phyloP scores from a whole-genome alignment of 2,329 filamentous ascomycete genomes.

The Sporothrix schenckii region DNA sequence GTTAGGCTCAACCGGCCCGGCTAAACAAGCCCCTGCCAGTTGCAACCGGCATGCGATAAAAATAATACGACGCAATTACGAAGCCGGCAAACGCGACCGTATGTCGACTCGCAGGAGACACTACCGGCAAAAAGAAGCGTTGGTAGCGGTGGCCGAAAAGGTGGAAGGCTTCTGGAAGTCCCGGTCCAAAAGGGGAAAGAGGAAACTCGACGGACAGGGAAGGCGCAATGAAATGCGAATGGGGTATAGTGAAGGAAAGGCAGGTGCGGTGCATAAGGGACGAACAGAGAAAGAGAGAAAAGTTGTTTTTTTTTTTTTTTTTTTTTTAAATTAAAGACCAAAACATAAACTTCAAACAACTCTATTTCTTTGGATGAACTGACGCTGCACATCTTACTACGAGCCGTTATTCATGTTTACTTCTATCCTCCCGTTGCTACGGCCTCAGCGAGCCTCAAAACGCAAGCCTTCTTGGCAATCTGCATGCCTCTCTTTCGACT shows the following conservation, averaged over 20 bases:
- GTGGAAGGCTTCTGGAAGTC: constrained; percentile 28
- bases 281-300: background rate
- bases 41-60: background rate
- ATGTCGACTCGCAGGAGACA: constrained; percentile 14
- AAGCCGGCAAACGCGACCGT: background rate
- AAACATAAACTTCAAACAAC: no score
- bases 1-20: constrained; percentile 23
- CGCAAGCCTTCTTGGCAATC: constrained; percentile 19
- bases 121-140: constrained; percentile 23
- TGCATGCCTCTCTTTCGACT: background rate
- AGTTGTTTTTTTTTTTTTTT: no score
- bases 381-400: background rate
- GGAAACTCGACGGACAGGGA: background rate
- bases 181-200: constrained; percentile 25
- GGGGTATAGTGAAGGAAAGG: background rate
- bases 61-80: background rate
- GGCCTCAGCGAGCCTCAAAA: background rate
- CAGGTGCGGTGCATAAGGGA: background rate
- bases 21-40: constrained; percentile 16
- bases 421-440: background rate
- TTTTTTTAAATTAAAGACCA: no score
- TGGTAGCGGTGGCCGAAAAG: background rate
- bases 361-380: background rate
- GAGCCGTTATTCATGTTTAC: background rate
- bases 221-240: background rate